These are phyloP conservation scores for Agastache rugosa DNA, from an alignment of 257 asterid species.

Conservation along the genomic window DNA sequence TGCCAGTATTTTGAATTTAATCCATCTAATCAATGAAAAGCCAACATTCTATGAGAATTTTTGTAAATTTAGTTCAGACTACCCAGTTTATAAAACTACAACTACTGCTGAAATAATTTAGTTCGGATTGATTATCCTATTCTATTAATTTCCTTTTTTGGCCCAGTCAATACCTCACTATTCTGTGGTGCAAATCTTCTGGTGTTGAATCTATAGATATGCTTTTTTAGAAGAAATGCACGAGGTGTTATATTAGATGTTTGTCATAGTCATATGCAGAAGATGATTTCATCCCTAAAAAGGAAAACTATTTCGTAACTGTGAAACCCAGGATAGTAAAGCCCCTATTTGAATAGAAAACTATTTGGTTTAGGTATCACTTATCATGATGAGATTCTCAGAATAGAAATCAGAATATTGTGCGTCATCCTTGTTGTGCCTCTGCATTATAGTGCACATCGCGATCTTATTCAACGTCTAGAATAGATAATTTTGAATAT, in stretches of 20 bases:
- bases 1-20: not conserved
- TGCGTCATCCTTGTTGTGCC: not conserved
- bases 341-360: too few relatives aligned
- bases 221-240: not conserved
- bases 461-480: not conserved
- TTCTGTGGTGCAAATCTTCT: not conserved
- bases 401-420: not conserved
- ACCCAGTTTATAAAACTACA: not conserved
- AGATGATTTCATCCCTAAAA: not conserved
- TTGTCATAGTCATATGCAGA: not conserved
- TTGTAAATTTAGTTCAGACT: not conserved
- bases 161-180: not conserved
- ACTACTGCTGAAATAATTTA: not conserved
- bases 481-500: slow-evolving; percentile 16
- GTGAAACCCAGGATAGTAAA: not conserved
- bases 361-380: not conserved
- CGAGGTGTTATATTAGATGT: not conserved
- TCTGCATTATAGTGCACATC: not conserved
- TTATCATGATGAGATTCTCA: not conserved
- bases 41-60: not conserved
- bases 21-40: not conserved
- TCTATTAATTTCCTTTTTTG: not conserved
- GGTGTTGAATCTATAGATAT: not conserved
- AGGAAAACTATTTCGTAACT: not conserved
- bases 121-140: not conserved